phyloP scores from a whole-genome alignment of 2,329 filamentous ascomycete genomes.

The Pyricularia grisea region DNA sequence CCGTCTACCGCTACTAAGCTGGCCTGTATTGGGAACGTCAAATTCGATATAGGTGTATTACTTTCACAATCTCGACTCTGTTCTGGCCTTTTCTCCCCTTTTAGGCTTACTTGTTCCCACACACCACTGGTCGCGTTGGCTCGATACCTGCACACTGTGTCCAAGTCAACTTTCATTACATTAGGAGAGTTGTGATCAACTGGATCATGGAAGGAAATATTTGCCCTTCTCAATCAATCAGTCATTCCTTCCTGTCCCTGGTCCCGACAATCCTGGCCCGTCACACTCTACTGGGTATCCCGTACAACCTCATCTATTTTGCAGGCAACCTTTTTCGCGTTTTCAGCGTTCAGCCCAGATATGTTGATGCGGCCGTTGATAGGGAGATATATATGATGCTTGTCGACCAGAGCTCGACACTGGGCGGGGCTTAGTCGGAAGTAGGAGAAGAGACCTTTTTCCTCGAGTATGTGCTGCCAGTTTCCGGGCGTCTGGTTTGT shows the following conservation, averaged over 20 bases:
- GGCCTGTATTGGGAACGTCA: neutral
- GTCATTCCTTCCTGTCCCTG: neutral
- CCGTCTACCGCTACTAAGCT: neutral
- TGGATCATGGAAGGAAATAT: neutral
- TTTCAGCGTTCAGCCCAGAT: neutral
- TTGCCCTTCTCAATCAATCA: neutral
- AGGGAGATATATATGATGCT: conserved; percentile 96
- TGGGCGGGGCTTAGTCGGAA: conserved; percentile 84
- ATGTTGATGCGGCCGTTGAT: conserved; percentile 69
- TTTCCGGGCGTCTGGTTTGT: conserved; percentile 42
- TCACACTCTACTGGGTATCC: neutral
- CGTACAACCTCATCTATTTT: neutral
- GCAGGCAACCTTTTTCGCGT: neutral
- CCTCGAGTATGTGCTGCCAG: neutral
- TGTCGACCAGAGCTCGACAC: conserved; percentile 85
- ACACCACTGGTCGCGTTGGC: neutral
- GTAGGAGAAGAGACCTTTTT: conserved; percentile 92
- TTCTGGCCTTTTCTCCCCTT: neutral
- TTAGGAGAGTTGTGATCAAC: neutral
- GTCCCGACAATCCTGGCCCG: neutral
- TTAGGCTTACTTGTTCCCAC: neutral
- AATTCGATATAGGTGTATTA: neutral
- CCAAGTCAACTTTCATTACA: neutral
- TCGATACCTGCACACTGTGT: neutral
- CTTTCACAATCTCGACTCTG: neutral